These are phyloP conservation scores for Pestalotiopsis sp. DNA, from an alignment of 2,329 filamentous ascomycete species.

Conservation along the genomic window DNA sequence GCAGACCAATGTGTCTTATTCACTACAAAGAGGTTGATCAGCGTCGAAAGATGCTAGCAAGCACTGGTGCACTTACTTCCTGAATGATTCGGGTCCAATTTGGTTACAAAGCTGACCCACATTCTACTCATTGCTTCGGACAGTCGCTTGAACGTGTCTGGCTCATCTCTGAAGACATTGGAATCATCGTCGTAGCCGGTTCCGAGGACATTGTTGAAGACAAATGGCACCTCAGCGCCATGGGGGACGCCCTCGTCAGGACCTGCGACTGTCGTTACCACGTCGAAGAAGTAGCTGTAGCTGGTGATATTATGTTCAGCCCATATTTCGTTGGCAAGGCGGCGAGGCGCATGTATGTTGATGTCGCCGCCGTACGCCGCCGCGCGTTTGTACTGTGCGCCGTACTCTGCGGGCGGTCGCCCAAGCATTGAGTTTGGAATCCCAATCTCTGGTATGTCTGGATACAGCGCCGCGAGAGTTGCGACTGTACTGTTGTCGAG, in stretches of 20 bases:
- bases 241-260: conserved; percentile 34
- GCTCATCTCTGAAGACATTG: conserved; percentile 42
- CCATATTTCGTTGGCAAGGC: conserved; percentile 56
- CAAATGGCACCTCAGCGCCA: conserved; percentile 55
- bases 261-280: conserved; percentile 33
- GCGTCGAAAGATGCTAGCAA: background rate
- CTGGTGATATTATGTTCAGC: conserved; percentile 48
- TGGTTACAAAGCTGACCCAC: conserved; percentile 55
- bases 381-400: conserved; percentile 15
- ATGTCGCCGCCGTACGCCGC: conserved; percentile 52
- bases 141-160: conserved; percentile 43
- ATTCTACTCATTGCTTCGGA: conserved; percentile 51
- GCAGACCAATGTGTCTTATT: background rate
- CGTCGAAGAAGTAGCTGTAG: conserved; percentile 57
- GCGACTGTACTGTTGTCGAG: conserved; percentile 30
- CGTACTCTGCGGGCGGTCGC: conserved; percentile 29
- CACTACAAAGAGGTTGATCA: background rate
- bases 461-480: conserved; percentile 49
- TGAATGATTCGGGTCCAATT: conserved; percentile 44
- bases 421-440: conserved; percentile 30
- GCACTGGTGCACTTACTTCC: background rate
- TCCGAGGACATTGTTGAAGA: conserved; percentile 55
- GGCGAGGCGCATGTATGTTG: conserved; percentile 56
- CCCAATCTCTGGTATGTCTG: conserved; percentile 43
- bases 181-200: conserved; percentile 40